Evolutionary conservation across 345 rosid species (phyloP).

Genomic region (Corchorus olitorius): DNA sequence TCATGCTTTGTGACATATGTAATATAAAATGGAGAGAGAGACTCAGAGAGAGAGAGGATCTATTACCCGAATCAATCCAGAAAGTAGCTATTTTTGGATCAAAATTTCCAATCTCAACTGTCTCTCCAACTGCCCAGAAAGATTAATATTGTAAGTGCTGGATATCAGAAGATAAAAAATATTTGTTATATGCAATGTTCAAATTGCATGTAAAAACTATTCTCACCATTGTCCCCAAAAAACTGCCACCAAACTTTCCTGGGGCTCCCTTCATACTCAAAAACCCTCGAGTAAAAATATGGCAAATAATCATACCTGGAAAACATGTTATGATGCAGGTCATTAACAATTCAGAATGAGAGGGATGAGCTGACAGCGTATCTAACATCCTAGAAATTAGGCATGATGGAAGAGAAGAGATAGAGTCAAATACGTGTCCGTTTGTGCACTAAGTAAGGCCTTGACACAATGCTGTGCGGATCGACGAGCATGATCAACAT

Average conservation of each 20-base stretch:
- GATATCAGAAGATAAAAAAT: neutral
- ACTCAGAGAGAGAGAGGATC: neutral
- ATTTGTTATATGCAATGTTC: neutral
- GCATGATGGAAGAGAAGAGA: neutral
- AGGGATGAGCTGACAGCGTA: neutral
- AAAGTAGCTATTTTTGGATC: constrained; percentile 93
- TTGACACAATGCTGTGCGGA: constrained; percentile 92
- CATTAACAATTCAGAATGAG: constrained; percentile 20
- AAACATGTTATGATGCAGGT: constrained; percentile 16
- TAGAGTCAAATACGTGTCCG: constrained; percentile 55
- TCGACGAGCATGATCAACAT: constrained; percentile 92
- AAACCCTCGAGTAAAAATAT: constrained; percentile 85
- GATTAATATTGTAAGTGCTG: constrained; percentile 18
- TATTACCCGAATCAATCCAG: constrained; percentile 89
- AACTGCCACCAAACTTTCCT: constrained; percentile 97
- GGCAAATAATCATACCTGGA: constrained; percentile 94
- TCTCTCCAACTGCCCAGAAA: constrained; percentile 74
- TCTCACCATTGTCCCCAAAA: constrained; percentile 87
- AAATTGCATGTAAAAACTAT: neutral
- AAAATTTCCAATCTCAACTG: constrained; percentile 79
- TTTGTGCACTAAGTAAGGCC: constrained; percentile 67
- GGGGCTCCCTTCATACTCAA: constrained; percentile 90
- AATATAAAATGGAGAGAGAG: constrained; percentile 5
- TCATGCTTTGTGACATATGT: neutral
- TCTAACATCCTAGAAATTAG: neutral